phyloP scores from a whole-genome alignment of 2,329 filamentous ascomycete species.

The Fusarium napiforme region DNA sequence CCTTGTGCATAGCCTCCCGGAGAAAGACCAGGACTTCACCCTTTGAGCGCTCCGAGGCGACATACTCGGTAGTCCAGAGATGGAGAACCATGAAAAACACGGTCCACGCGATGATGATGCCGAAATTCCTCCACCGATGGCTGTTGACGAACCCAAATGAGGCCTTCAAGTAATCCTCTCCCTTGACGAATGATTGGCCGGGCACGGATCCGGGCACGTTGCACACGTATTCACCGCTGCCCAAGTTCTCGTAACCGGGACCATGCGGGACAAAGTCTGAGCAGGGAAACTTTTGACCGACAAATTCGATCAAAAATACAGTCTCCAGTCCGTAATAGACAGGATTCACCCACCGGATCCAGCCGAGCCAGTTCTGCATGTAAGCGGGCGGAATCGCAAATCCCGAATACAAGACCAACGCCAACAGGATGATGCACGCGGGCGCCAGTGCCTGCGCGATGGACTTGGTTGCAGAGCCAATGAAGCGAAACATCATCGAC shows the following conservation, averaged over 20 bases:
- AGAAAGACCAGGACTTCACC: constrained; percentile 34
- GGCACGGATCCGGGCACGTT: background rate
- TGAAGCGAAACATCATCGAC: constrained; percentile 68
- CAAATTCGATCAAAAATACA: constrained; percentile 71
- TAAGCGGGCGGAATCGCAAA: constrained; percentile 56
- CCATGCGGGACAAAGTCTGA: constrained; percentile 48
- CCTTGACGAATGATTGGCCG: background rate
- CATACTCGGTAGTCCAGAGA: constrained; percentile 21
- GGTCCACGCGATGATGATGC: constrained; percentile 22
- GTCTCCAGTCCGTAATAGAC: constrained; percentile 73
- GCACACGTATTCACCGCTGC: background rate
- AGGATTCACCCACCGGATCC: constrained; percentile 72
- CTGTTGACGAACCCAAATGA: constrained; percentile 21
- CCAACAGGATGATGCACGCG: constrained; percentile 33
- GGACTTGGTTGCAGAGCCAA: constrained; percentile 38
- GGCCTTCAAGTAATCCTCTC: background rate
- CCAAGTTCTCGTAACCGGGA: constrained; percentile 5
- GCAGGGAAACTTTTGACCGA: constrained; percentile 59
- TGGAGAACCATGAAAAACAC: constrained; percentile 29
- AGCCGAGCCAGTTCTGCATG: constrained; percentile 63
- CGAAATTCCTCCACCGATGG: constrained; percentile 34
- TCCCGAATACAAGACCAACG: constrained; percentile 61
- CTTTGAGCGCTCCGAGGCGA: constrained; percentile 32
- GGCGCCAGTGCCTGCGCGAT: constrained; percentile 40
- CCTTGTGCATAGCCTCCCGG: constrained; percentile 4